Conservation (phyloP, 2,329 filamentous ascomycete species). For the Davidsoniella virescens region DNA sequence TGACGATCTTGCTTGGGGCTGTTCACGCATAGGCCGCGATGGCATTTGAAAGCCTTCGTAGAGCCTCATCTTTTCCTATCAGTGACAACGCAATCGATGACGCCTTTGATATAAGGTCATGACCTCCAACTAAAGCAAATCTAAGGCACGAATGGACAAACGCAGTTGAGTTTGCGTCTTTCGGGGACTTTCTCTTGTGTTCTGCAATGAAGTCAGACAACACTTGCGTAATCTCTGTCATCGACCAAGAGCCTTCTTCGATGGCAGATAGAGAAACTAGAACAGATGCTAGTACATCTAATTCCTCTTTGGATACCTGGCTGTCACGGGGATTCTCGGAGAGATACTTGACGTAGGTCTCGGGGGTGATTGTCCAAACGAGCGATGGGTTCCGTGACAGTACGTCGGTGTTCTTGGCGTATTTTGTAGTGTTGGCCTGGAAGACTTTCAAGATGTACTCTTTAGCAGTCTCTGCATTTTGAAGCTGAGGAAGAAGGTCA, state of each 20-base stretch:
- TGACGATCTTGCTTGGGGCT: too few species aligned
- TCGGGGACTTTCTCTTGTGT: neutral
- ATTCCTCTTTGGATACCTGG: neutral
- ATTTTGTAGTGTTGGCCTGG: slow-evolving; percentile 10
- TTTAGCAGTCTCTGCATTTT: neutral
- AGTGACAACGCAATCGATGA: slow-evolving; percentile 18
- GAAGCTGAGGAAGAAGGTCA: neutral
- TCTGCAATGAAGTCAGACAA: slow-evolving; percentile 11
- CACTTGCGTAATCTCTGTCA: slow-evolving; percentile 17
- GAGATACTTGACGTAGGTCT: slow-evolving; percentile 16
- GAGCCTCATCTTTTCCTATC: slow-evolving; percentile 22
- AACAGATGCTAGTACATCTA: slow-evolving; percentile 9
- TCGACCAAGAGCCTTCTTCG: slow-evolving; percentile 14
- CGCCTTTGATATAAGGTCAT: slow-evolving; percentile 11
- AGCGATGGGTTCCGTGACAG: slow-evolving; percentile 23
- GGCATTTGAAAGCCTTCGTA: slow-evolving; percentile 7
- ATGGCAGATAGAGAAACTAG: slow-evolving; percentile 16
- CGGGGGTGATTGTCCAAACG: slow-evolving; percentile 23
- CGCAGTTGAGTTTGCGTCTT: neutral
- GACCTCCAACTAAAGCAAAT: slow-evolving; percentile 12
- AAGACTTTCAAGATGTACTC: slow-evolving; percentile 11
- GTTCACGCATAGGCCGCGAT: neutral
- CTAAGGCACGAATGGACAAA: slow-evolving; percentile 8
- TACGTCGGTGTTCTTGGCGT: slow-evolving; percentile 12
- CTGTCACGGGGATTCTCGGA: neutral